phyloP scores from a whole-genome alignment of 2,329 filamentous ascomycete species.

The Nemania sp. region DNA sequence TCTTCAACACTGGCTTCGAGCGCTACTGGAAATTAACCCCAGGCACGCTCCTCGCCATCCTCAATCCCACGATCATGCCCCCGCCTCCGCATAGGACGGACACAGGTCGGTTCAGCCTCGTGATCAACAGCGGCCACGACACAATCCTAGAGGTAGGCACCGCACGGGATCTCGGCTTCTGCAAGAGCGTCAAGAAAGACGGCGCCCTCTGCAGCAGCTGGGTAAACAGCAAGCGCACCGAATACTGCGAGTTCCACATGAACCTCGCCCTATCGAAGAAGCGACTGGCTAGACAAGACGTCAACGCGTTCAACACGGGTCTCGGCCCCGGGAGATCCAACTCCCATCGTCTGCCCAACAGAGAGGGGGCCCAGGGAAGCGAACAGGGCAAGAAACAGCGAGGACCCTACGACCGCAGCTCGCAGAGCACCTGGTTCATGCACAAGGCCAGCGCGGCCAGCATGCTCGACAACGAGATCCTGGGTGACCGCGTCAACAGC shows the following conservation, averaged over 20 bases:
- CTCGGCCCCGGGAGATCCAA: conserved; percentile 56
- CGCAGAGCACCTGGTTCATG: conserved; percentile 69
- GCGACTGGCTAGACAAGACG: conserved; percentile 52
- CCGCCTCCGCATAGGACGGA: conserved; percentile 80
- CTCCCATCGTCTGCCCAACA: conserved; percentile 46
- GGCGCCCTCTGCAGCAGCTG: conserved; percentile 83
- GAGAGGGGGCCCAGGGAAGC: conserved; percentile 43
- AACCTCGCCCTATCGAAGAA: conserved; percentile 81
- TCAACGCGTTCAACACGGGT: conserved; percentile 58
- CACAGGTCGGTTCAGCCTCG: conserved; percentile 86
- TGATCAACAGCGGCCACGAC: conserved; percentile 87
- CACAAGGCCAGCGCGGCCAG: conserved; percentile 66
- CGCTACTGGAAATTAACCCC: conserved; percentile 94
- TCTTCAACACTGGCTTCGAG: conserved; percentile 91
- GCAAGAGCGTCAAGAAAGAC: conserved; percentile 86
- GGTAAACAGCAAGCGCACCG: conserved; percentile 89
- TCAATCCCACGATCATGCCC: conserved; percentile 93
- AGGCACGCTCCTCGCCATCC: conserved; percentile 90
- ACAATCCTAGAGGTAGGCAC: conserved; percentile 89
- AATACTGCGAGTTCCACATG: conserved; percentile 93
- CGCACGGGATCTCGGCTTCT: conserved; percentile 88
- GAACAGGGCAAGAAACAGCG: conserved; percentile 53
- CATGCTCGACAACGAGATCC: conserved; percentile 72
- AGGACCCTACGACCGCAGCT: conserved; percentile 67
- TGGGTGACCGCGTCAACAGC: conserved; percentile 62